Base-by-base conservation (phyloP, 495 filamentous ascomycete species). In the Amniculicola lignicola region DNA sequence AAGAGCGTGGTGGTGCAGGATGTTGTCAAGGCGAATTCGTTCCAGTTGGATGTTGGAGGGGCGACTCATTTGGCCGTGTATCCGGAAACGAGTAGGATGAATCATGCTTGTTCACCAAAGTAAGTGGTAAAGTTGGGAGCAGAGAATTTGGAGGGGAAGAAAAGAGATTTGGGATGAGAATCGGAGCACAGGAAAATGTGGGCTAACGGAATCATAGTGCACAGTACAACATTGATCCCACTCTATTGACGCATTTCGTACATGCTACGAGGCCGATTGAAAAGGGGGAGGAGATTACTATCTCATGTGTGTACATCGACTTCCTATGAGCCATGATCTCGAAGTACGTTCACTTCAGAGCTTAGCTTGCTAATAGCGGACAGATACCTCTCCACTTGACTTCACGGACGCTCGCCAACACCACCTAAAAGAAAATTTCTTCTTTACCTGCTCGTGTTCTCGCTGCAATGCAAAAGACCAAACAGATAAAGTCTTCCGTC, bases 1-100 rank as follows among this genome's bases (percentile, higher is more conserved):
- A 28, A 39, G 11, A 16, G 19, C 5, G 29, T 63, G 3, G 21
- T 29, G 3, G 38, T 59, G 6, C 61, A 63, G 24, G 61, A 63
- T 29, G 42, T 63, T n/a, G 46, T 63, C n/a, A 63, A 63, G 50
- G 50, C 54, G 15, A 63, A 63, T 28, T 55, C 61, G 3, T 63
- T 63, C 24, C 51, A 63, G 39, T 39, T 63, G 22, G n/a, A 63
- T 5, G 21, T 59, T 33, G 61, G 54, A 4, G 61, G 55, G 1
- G 49, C 54, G 27, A 59, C 51, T 18, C 61, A 63, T 50, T 39
- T 63, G 2, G 48, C 61, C 0, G 44, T 63, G 6, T 59, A 59
- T 21, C 61, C 61, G 1, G 61, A 63, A 39, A 51, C 61, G 7
- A 49, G 54, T 18, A 22, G 61, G 10, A n/a, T 63, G 9, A 63